Percentiles rank a stretch among this genome's conserved stretches.
Evolutionary conservation across 2,329 filamentous ascomycete genomes (phyloP).

Genomic region (Calcarisporium arbuscula): DNA sequence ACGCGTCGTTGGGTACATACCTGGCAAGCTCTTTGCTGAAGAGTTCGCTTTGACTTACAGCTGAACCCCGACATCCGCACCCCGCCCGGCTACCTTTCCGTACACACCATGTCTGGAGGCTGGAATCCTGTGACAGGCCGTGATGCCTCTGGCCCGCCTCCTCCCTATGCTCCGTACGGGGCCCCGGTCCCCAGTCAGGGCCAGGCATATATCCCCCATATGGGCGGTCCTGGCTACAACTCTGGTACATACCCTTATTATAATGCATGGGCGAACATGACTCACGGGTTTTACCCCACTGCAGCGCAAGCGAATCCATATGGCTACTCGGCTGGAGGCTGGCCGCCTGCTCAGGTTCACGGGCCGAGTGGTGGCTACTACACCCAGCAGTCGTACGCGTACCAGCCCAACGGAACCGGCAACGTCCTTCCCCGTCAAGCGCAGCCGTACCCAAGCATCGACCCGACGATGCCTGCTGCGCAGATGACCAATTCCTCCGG

Average conservation of each 20-base stretch:
- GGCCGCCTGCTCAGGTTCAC: constrained; percentile 1
- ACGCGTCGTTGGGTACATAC: constrained; percentile 28
- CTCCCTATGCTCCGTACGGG: constrained; percentile 25
- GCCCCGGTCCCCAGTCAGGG: constrained; percentile 26
- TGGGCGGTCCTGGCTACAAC: constrained; percentile 29
- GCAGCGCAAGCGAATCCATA: too few relatives aligned
- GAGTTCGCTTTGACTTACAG: not conserved
- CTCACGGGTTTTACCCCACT: constrained; percentile 20
- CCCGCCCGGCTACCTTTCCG: too few relatives aligned
- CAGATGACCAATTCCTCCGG: constrained; percentile 52
- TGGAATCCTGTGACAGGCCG: constrained; percentile 35
- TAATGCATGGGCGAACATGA: constrained; percentile 14
- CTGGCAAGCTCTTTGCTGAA: constrained; percentile 25
- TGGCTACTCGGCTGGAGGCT: too few relatives aligned
- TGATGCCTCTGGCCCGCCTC: constrained; percentile 26
- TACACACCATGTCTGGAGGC: constrained; percentile 28
- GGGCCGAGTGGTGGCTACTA: constrained; percentile 17
- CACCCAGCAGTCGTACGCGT: constrained; percentile 19
- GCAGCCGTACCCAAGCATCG: constrained; percentile 34
- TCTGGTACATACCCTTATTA: constrained; percentile 18
- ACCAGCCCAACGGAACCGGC: constrained; percentile 32
- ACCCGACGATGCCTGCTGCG: constrained; percentile 41
- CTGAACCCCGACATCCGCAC: too few relatives aligned
- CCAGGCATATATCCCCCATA: constrained; percentile 31
- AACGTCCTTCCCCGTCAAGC: constrained; percentile 31